Evolutionary conservation across 2,329 filamentous ascomycete genomes (phyloP), one percentile per base, ranked within the genome.

Genomic region (Xylaria hypoxylon): DNA sequence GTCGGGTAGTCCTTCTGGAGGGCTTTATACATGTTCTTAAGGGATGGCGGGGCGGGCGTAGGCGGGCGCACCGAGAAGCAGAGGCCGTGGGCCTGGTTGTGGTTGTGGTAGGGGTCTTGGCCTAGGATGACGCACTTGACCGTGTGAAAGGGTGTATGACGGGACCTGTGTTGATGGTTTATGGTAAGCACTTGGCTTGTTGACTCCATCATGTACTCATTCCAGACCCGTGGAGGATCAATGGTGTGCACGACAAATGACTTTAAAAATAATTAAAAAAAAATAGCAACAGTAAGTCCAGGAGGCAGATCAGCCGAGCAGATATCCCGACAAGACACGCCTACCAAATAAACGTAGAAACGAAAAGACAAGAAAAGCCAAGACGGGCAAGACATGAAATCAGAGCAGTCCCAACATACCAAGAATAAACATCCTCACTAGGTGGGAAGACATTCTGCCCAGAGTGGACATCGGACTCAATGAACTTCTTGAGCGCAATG

Each of bases 41-140:
- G 89, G 0, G 93, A 97, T 0, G 95, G 94, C 0, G 96, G 96
- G 1, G 95, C 93, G 3, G 88, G 88, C 0, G 93, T 97, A 0
- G 96, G 96, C 2, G 95, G 90, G 10, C 92, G 92, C 62, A 98
- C 94, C 53, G 93, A 97, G 85, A 99, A 99, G 77, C 92, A 95
- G 65, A 99, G 89, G 48, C 96, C 96, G 79, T 98, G 96, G 57
- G 96, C 96, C 84, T 99, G 96, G 79, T 96, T 96, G 78, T 89
- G 79, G 78, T 97, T 97, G 83, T 99, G 96, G 80, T 99, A 99
- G 2, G 96, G 96, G 78, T 99, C 96, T 82, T 99, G 96, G 71
- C 96, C 96, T 61, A 98, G 80, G 76, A 99, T 94, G 67, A 99
- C 94, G 64, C 92, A 92, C 79, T 97, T 97, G 78, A 98, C 94